Evolutionary conservation across 2,329 filamentous ascomycete genomes (phyloP), one percentile per base, ranked within the genome.

Genomic region (Rutstroemia sp.): DNA sequence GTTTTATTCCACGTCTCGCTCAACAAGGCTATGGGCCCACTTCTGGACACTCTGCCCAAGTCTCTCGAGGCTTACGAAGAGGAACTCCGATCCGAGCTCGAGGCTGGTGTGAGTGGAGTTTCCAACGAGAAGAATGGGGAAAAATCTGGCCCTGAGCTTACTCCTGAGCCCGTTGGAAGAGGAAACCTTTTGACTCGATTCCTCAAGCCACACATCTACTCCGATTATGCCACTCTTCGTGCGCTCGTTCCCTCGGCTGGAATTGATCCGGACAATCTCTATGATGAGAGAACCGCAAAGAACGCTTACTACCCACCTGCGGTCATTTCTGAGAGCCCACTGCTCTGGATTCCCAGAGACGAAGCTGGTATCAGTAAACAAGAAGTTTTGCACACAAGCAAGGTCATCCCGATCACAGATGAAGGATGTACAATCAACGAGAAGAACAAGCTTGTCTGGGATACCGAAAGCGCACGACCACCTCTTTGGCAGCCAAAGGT

Each of bases 261-360:
- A 5, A 62, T 67, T 7, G 63, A 68, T 54, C 27, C 73, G 1
- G 73, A 79, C 8, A 78, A 83, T 54, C 67, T 78, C 1, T 92
- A 94, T 68, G 68, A 81, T 0, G 75, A 78, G 0, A 77, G 84
- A 51, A 74, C 82, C 1, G 81, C 87, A 67, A 75, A 77, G 10
- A 34, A 87, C 50, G 91, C 88, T 0, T 92, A 89, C 72, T 81
- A 81, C 70, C 84, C 91, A 60, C 89, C 90, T 0, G 79, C 86
- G 0, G 78, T 92, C 67, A 80, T 71, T 23, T 76, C 81, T 59
- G 62, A 77, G 63, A 72, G 80, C 1, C 88, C 88, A 2, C 73
- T 89, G 30, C 76, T 96, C n/a, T 96, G 91, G 91, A 88, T 96
- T 54, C 89, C 91, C 0, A 77, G 81, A 57, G 91, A 96, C 65